Base-by-base conservation (phyloP, 306 rosid genomes). In the Corylus americana region DNA sequence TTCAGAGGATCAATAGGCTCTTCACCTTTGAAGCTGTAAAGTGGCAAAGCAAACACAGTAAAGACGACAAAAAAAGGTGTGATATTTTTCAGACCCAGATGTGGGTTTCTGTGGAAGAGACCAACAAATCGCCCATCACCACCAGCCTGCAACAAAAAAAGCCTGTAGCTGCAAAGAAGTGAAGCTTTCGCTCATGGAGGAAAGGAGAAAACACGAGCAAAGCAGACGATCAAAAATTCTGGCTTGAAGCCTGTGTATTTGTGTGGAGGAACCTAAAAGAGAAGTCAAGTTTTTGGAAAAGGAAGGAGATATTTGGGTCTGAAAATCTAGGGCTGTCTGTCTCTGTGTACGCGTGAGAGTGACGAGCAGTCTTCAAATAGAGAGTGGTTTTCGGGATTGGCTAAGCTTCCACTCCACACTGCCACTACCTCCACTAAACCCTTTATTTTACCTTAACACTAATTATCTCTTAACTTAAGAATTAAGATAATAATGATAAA, bases 291-390 rank as follows among this genome's bases (percentile, higher is more conserved):
- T 74, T 74, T 66, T 42, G 50, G 37, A 74, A 73, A 76, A 54
- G 61, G 67, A 29, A 16, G 6, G 29, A 67, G 77, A 83, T 59
- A 58, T 77, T 59, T 72, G 76, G 42, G 50, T 20, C 39, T 59
- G 72, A 20, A 75, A 42, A 51, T 37, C 66, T 27, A 74, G 70
- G 66, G 47, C 78, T 71, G 71, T 76, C 80, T 66, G 79, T 74
- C 66, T 37, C 75, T 70, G 7, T 61, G 85, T 81, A 79, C 78
- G 89, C 90, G 87, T 86, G 86, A 84, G 71, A 83, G 68, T 77
- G 89, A 87, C 85, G 87, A 91, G 76, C 71, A 75, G 63, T 31
- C 88, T 85, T 83, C 85, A 86, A 82, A 91, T 88, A 85, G 80
- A 91, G 77, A 78, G 71, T 5, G 74, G 27, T 69, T 17, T 17